Evolutionary conservation across 345 rosid species (phyloP), one percentile per base, ranked within the genome.

Genomic region (Moricandia moricandioides): DNA sequence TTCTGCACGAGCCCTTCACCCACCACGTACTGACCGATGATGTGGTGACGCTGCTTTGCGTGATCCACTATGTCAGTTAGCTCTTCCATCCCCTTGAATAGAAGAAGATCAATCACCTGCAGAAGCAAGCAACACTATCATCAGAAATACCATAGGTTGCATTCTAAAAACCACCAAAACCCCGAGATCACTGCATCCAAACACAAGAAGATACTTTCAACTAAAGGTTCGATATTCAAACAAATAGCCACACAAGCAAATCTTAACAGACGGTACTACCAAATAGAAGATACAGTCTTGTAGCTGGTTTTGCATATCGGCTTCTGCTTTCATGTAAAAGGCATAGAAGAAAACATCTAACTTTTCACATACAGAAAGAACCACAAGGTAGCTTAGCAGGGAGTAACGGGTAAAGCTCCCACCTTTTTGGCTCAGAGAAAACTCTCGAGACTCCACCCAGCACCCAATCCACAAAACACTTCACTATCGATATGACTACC

Each of bases 11-110:
- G 91, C 71, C 93, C 96, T 65, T 79, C 85, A 30, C 97, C 92
- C 6, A 87, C 73, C 26, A 94, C 96, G 56, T 94, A 94, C 65
- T 91, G 97, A 30, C 98, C 98, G 26, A 94, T 88, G 30, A 94
- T 80, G 81, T 94, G 98, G 76, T 91, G 98, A 70, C 98, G 94
- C 86, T 94, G 98, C 86, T 94, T 94, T n/a, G 96, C 93, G 71
- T 94, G 98, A 82, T 90, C 96, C 26, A 72, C 77, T 7, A 94
- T 80, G 76, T 94, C 91, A 78, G 77, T 82, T 71, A 94, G 87
- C 80, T 94, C 98, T 84, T 94, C 98, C 88, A 79, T 86, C 54
- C 93, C 98, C 80, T 94, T 94, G 81, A 91, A 88, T n/a, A 94
- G 84, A 70, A 94, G 86, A 88, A 94, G 70, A 78, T 94, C 98